Conservation (phyloP, 495 filamentous ascomycete species). For the Collariella sp. region DNA sequence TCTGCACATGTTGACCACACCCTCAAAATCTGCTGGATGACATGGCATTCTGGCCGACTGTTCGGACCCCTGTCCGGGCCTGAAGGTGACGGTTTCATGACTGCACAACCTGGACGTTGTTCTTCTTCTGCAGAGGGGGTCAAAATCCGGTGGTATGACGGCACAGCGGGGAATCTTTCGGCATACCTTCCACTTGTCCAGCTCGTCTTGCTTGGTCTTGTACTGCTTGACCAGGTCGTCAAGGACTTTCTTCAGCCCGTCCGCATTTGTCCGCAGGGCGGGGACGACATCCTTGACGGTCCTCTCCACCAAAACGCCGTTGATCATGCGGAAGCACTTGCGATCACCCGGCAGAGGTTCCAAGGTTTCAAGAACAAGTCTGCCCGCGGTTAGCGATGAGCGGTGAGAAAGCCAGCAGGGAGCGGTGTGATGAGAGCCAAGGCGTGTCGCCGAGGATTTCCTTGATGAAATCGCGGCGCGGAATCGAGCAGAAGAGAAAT, state of each 20-base stretch:
- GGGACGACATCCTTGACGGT: slow-evolving; percentile 89
- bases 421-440: slow-evolving; percentile 31
- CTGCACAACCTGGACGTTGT: slow-evolving; percentile 94
- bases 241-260: slow-evolving; percentile 91
- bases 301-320: slow-evolving; percentile 89
- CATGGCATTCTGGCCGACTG: slow-evolving; percentile 10
- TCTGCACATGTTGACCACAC: slow-evolving; percentile 4
- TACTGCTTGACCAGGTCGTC: slow-evolving; percentile 96
- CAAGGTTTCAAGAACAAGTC: slow-evolving; percentile 92
- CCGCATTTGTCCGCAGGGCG: slow-evolving; percentile 85
- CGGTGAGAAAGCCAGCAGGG: slow-evolving; percentile 21
- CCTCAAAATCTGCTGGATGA: slow-evolving; percentile 10
- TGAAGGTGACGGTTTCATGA: slow-evolving; percentile 31
- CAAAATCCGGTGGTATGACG: slow-evolving; percentile 4
- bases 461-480: not conserved
- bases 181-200: slow-evolving; percentile 97
- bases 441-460: slow-evolving; percentile 5
- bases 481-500: slow-evolving; percentile 3
- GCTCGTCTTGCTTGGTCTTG: slow-evolving; percentile 84
- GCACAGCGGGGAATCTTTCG: not conserved
- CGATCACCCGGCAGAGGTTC: slow-evolving; percentile 73
- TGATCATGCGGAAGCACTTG: slow-evolving; percentile 98
- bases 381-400: slow-evolving; percentile 36
- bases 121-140: slow-evolving; percentile 70
- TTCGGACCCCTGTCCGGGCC: not conserved